phyloP scores from a whole-genome alignment of 202 grass and related monocot genomes.

The Tripidium arundinaceum region DNA sequence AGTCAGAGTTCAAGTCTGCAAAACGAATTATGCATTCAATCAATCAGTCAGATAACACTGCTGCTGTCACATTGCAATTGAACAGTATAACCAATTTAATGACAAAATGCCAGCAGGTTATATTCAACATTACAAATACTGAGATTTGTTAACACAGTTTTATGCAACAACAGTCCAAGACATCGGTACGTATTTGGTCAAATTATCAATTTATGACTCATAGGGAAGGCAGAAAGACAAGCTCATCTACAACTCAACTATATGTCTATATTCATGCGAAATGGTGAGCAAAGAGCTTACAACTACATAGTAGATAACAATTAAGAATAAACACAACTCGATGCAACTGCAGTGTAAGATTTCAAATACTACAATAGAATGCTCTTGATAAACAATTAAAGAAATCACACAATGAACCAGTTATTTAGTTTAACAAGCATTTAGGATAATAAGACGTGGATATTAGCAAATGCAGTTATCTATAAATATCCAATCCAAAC shows the following conservation, averaged over 20 bases:
- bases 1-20: slow-evolving; percentile 7
- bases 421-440: neutral
- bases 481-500: neutral
- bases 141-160: too few species aligned
- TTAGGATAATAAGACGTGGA: neutral
- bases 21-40: slow-evolving; percentile 10
- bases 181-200: too few species aligned
- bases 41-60: slow-evolving; percentile 8
- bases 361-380: neutral
- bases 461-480: neutral
- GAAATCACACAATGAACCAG: neutral
- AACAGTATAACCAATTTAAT: neutral
- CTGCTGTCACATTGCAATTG: neutral
- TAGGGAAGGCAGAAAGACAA: neutral
- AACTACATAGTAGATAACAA: too few species aligned
- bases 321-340: too few species aligned
- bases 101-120: neutral
- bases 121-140: too few species aligned
- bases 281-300: neutral
- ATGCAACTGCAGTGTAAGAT: neutral
- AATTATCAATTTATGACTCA: too few species aligned
- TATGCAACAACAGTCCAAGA: too few species aligned
- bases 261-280: neutral
- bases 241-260: neutral
- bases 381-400: neutral